Conservation (phyloP, 345 rosid genomes). For the Salix arbutifolia region DNA sequence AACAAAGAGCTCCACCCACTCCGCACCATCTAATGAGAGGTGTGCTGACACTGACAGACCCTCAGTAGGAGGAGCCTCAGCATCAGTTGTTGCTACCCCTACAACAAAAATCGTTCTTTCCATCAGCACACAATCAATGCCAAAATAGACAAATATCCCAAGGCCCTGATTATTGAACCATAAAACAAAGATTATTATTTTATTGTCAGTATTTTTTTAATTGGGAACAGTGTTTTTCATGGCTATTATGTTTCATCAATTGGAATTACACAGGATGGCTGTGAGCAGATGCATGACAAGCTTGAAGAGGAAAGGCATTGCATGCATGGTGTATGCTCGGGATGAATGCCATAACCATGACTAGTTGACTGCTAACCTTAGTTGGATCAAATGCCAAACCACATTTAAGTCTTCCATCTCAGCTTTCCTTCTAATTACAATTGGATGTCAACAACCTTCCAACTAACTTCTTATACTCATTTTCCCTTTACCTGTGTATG, state of each 20-base stretch:
- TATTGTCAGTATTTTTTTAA: not conserved
- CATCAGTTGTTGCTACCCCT: conserved; percentile 26
- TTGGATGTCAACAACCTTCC: not conserved
- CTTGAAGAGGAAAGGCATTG: not conserved
- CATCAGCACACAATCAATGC: not conserved
- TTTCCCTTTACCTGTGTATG: not conserved
- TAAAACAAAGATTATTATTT: not conserved
- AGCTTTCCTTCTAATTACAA: not conserved
- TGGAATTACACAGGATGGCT: not conserved
- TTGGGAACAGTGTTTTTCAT: not conserved
- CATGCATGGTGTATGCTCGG: not conserved
- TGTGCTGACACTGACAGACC: conserved; percentile 31
- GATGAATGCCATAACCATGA: not conserved
- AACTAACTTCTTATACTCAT: too few species aligned
- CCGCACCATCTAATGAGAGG: conserved; percentile 50
- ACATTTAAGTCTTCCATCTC: not conserved
- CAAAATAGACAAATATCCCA: not conserved
- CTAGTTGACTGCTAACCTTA: not conserved
- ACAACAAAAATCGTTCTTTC: conserved; percentile 6
- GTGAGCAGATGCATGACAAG: not conserved
- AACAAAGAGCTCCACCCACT: conserved; percentile 82
- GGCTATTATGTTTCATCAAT: not conserved
- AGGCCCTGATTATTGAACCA: not conserved
- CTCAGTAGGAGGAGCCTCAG: conserved; percentile 25
- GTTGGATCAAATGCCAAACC: not conserved